Evolutionary conservation across 1,284 basidiomycete genomes (phyloP), one percentile per base, ranked within the genome.

Genomic region (Boletus holoroseus): DNA sequence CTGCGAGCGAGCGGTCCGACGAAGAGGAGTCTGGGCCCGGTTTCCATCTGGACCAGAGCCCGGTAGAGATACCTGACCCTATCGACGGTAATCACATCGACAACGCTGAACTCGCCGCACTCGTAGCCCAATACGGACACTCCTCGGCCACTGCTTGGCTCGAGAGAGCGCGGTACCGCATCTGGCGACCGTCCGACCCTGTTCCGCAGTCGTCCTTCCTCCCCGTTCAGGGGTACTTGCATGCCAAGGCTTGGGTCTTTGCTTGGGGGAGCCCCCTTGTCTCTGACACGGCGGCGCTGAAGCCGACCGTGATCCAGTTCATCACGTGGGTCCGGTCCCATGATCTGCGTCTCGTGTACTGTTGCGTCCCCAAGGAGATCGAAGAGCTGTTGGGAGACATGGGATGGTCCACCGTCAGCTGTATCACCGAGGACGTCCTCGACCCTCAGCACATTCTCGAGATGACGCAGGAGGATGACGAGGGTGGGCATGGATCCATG

Each of bases 111-210:
- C 57, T 76, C 24, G 66, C 71, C 2, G 63, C 68, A 11, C 62
- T 75, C 49, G 63, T 76, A 18, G 73, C 72, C 1, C 56, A 64
- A 30, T 66, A 75, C 44, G 73, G 42, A 15, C 72, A 71, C 4
- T 72, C 71, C 5, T 69, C 69, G 24, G 62, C 73, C 6, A 76
- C 73, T 0, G 68, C 75, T 7, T 77, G 75, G 75, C 70, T 77
- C 26, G 75, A 77, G 56, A 68, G 70, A 47, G 61, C 68, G 24
- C 70, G 73, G 4, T 77, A 77, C 58, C 64, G 67, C 34, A 69
- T 73, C 26, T 77, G 73, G 75, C 65, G 66, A 24, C 66, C 71
- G 9, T 32, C 61, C 11, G 54, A 58, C 1, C 61, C 63, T 2
- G 63, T 71, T 18, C 65, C 66, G 1, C 61, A 68, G 45, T 75